These are phyloP conservation scores for Russula ochroleuca DNA, from an alignment of 768 basidiomycete genomes.

Conservation along the genomic window DNA sequence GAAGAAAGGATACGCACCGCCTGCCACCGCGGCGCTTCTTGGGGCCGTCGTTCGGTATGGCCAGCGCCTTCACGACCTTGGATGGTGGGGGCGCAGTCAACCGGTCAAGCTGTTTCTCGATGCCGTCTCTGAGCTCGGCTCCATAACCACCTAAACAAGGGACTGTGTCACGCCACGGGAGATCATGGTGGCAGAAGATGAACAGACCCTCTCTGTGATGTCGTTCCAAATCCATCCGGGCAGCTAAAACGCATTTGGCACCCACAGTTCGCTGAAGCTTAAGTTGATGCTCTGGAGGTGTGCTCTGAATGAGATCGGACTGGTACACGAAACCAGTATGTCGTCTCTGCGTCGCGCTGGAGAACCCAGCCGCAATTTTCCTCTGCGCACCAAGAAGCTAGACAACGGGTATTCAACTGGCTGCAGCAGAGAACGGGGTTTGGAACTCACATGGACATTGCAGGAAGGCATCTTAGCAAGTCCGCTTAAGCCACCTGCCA, in stretches of 20 bases:
- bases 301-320: slow-evolving; percentile 78
- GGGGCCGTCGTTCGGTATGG: slow-evolving; percentile 91
- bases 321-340: slow-evolving; percentile 98
- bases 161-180: background rate
- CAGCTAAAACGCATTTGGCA: slow-evolving; percentile 85
- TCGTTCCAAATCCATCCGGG: slow-evolving; percentile 91
- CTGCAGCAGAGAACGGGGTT: background rate
- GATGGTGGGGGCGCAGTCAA: slow-evolving; percentile 91
- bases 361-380: slow-evolving; percentile 91
- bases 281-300: slow-evolving; percentile 84
- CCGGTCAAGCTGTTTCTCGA: slow-evolving; percentile 90
- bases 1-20: slow-evolving; percentile 49
- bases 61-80: slow-evolving; percentile 89
- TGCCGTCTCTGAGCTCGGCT: slow-evolving; percentile 69
- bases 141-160: slow-evolving; percentile 66
- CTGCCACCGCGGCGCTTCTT: slow-evolving; percentile 96
- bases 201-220: slow-evolving; percentile 69
- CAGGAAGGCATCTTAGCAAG: slow-evolving; percentile 93
- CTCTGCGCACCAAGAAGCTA: slow-evolving; percentile 92
- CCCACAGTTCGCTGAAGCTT: slow-evolving; percentile 92
- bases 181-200: background rate
- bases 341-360: slow-evolving; percentile 76
- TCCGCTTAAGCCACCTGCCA: slow-evolving; percentile 88
- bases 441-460: slow-evolving; percentile 78
- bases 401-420: background rate